Base-by-base conservation (phyloP, 2,329 filamentous ascomycete species). In the Calonectria fujianensis region DNA sequence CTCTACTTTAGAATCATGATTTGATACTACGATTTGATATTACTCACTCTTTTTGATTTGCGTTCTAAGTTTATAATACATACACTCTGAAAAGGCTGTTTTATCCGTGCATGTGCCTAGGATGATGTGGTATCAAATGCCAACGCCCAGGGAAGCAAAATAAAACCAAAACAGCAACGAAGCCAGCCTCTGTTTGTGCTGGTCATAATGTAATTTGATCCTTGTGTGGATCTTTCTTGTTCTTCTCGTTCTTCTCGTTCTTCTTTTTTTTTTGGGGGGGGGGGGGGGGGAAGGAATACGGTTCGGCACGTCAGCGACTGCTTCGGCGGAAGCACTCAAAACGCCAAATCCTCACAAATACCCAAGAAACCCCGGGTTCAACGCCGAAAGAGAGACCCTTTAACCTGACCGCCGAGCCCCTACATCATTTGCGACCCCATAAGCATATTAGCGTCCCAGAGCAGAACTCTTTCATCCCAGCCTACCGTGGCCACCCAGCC, bases 401-500 rank as follows among this genome's bases (percentile, higher is more conserved):
- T 18, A 48, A 27, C 65, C 45, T 29, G 27, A 39, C 27, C 45
- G 14, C 29, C n/a, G 11, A 48, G 37, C 35, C 20, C 24, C 79
- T 51, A 81, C 52, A 71, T 71, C 70, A 76, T 83, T 74, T 81
- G 77, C 51, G 79, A 78, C 5, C 74, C 82, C 82, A 85, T 83
- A 48, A 91, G 77, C 77, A 87, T 86, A 75, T 89, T 93, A 50
- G 96, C 94, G 87, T 99, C 97, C 96, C 96, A 99, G 8, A 99
- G 91, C 80, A 97, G 88, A 14, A 99, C 90, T 80, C 93, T 91
- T 87, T 98, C 96, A 82, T 99, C 97, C 97, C 97, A 99, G 0
- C 95, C 96, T 2, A 94, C 95, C 76, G 95, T 97, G 2, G 97
- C 96, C 79, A 96, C 96, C 97, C 97, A 99, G 7, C 97, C 97